A percentile compares a stretch with the other conserved stretches of the same genome.
These are phyloP conservation scores for Ogataea wickerhamii DNA, from an alignment of 805 yeast species.

Conservation along the genomic window DNA sequence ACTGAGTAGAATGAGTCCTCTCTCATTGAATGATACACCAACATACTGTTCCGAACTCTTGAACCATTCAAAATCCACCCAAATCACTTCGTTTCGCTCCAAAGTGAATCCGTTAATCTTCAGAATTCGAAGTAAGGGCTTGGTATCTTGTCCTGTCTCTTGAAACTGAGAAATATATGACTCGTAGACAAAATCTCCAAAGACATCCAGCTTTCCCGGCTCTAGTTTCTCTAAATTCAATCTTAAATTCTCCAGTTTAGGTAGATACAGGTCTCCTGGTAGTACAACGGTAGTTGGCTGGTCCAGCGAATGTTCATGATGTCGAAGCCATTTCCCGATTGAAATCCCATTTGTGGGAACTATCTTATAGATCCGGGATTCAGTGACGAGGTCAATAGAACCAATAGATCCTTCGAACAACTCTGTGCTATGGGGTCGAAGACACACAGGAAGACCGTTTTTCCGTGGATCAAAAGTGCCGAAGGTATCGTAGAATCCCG, in stretches of 20 bases:
- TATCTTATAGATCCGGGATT: slow-evolving; percentile 9
- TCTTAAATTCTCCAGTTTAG: slow-evolving; percentile 40
- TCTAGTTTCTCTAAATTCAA: slow-evolving; percentile 44
- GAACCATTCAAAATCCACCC: slow-evolving; percentile 22
- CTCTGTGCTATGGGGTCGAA: slow-evolving; percentile 7
- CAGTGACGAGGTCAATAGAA: slow-evolving; percentile 6
- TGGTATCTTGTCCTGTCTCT: background rate
- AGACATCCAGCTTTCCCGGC: slow-evolving; percentile 38
- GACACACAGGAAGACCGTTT: slow-evolving; percentile 1
- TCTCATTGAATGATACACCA: slow-evolving; percentile 8
- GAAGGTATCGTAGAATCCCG: slow-evolving; percentile 33
- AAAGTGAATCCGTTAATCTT: slow-evolving; percentile 26
- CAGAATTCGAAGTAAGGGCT: slow-evolving; percentile 17
- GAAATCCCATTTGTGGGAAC: slow-evolving; percentile 6
- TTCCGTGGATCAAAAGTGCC: slow-evolving; percentile 8
- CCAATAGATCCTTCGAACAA: slow-evolving; percentile 17
- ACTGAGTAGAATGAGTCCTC: slow-evolving; percentile 18
- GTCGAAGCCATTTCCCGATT: slow-evolving; percentile 2
- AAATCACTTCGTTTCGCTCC: slow-evolving; percentile 15
- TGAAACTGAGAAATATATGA: slow-evolving; percentile 11
- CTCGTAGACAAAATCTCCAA: slow-evolving; percentile 33
- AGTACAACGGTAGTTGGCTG: slow-evolving; percentile 1
- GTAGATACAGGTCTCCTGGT: slow-evolving; percentile 38
- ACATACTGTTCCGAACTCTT: background rate
- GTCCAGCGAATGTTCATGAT: slow-evolving; percentile 1